These are phyloP conservation scores for Hordeum pubiflorum DNA, from an alignment of 202 grass and related monocot genomes.

Conservation along the genomic window DNA sequence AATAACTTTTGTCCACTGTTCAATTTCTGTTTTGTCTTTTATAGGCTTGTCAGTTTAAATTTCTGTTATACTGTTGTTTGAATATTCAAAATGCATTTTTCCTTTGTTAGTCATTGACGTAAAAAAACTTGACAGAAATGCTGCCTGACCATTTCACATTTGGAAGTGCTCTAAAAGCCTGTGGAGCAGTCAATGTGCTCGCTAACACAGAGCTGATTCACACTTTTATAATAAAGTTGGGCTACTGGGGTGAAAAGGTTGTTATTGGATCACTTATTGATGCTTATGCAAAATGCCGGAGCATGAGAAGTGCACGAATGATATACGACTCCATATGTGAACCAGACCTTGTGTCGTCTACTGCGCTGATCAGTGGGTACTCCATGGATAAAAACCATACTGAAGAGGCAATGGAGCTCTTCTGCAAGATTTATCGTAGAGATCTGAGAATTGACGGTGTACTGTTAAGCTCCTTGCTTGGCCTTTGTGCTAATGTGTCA, in stretches of 20 bases:
- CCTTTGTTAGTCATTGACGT: constrained; percentile 10
- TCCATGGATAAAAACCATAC: constrained; percentile 46
- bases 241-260: constrained; percentile 41
- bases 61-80: not conserved
- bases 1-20: not conserved
- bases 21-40: not conserved
- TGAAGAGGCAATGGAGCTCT: constrained; percentile 54
- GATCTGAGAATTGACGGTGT: constrained; percentile 51
- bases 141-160: constrained; percentile 68
- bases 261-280: constrained; percentile 58
- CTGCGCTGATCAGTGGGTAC: constrained; percentile 70
- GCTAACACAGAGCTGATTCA: constrained; percentile 49
- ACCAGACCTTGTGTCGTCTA: constrained; percentile 57
- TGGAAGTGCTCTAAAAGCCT: constrained; percentile 58
- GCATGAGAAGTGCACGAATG: constrained; percentile 39
- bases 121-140: constrained; percentile 34
- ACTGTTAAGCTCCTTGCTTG: constrained; percentile 60
- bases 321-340: constrained; percentile 51
- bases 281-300: constrained; percentile 64
- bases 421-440: constrained; percentile 42
- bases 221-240: constrained; percentile 57
- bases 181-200: constrained; percentile 34
- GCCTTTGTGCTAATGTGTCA: constrained; percentile 61
- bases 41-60: not conserved
- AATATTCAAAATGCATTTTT: not conserved